phyloP scores from a whole-genome alignment of 2,329 filamentous ascomycete species.

The Cladosporium cucumerinum region DNA sequence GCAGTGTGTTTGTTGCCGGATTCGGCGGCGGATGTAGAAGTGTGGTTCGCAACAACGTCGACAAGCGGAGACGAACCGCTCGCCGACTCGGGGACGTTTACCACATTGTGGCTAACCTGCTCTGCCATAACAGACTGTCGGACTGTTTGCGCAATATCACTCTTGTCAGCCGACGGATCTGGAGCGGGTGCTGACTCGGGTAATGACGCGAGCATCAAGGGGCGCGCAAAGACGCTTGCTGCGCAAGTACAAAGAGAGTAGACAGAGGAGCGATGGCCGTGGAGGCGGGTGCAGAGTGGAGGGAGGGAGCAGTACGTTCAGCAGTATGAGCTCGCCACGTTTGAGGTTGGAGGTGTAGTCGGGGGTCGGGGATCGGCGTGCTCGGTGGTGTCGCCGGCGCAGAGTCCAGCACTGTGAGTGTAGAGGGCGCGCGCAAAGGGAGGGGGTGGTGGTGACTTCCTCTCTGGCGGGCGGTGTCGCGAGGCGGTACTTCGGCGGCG shows the following conservation, averaged over 20 bases:
- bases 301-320: conserved; percentile 7
- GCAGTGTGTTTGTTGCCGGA: conserved; percentile 48
- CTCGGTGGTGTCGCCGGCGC: conserved; percentile 7
- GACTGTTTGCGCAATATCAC: conserved; percentile 22
- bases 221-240: background rate
- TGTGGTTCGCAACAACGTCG: conserved; percentile 59
- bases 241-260: background rate
- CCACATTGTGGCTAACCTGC: conserved; percentile 67
- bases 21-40: conserved; percentile 56
- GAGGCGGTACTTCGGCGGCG: conserved; percentile 1
- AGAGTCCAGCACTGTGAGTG: conserved; percentile 2
- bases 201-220: conserved; percentile 11
- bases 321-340: conserved; percentile 16
- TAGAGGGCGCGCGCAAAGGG: conserved; percentile 7
- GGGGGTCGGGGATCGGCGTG: conserved; percentile 15
- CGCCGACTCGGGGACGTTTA: conserved; percentile 67
- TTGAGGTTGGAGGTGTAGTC: conserved; percentile 8
- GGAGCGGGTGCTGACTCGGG: conserved; percentile 10
- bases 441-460: background rate
- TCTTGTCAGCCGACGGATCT: conserved; percentile 13
- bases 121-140: conserved; percentile 65
- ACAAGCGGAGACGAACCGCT: conserved; percentile 58
- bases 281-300: background rate
- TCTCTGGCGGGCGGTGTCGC: conserved; percentile 7
- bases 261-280: background rate